phyloP scores from a whole-genome alignment of 2,329 filamentous ascomycete genomes.

The Verticillium longisporum region DNA sequence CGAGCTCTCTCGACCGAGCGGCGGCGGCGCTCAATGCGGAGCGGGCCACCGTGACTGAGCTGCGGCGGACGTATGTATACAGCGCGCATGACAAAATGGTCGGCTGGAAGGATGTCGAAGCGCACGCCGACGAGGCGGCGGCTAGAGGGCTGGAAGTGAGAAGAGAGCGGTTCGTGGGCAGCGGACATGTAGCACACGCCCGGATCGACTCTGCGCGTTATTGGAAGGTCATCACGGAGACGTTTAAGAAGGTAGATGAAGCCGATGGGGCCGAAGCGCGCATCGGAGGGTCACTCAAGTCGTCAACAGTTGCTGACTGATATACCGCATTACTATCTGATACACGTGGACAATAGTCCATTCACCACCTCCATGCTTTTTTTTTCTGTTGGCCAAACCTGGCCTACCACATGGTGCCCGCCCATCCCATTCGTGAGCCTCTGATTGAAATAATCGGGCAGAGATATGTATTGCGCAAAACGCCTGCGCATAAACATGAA shows the following conservation, averaged over 20 bases:
- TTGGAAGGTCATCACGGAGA: conserved; percentile 38
- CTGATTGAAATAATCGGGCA: not conserved
- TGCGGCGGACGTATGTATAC: conserved; percentile 44
- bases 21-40: conserved; percentile 28
- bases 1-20: conserved; percentile 23
- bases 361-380: not conserved
- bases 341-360: not conserved
- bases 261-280: no score
- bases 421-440: not conserved
- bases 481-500: not conserved
- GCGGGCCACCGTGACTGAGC: conserved; percentile 26
- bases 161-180: conserved; percentile 38
- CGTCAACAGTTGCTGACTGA: not conserved
- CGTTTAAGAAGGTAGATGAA: conserved; percentile 31
- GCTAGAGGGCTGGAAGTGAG: conserved; percentile 30
- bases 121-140: conserved; percentile 35
- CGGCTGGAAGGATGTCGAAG: conserved; percentile 37
- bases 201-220: conserved; percentile 39
- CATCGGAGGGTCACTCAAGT: not conserved
- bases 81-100: conserved; percentile 41
- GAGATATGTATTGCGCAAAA: not conserved
- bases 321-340: not conserved
- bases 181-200: conserved; percentile 44
- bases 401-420: not conserved
- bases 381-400: not conserved